A percentile compares a stretch with the other conserved stretches of the same genome.
phyloP scores from a whole-genome alignment of 306 rosid species.

The Lathyrus tuberosus region DNA sequence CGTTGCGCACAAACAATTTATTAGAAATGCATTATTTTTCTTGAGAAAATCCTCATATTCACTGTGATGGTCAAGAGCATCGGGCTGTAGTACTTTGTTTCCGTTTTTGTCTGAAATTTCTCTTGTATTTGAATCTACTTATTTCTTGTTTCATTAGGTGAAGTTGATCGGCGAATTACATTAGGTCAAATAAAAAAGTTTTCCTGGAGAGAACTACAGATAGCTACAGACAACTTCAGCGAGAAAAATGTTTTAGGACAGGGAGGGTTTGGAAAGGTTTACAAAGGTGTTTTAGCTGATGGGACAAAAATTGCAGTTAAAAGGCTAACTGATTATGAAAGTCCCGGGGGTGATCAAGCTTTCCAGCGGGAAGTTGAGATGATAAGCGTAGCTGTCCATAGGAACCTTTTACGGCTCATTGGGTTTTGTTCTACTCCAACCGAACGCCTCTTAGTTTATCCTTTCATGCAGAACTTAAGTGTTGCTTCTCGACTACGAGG shows the following conservation, averaged over 20 bases:
- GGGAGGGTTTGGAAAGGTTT: slow-evolving; percentile 98
- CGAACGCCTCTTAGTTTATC: slow-evolving; percentile 92
- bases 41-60: slow-evolving; percentile 2
- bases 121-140: neutral
- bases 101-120: neutral
- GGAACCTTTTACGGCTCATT: slow-evolving; percentile 78
- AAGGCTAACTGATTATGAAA: slow-evolving; percentile 75
- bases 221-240: slow-evolving; percentile 81
- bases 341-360: slow-evolving; percentile 89
- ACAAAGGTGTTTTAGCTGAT: slow-evolving; percentile 80
- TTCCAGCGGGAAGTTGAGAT: slow-evolving; percentile 95
- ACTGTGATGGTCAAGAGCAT: slow-evolving; percentile 1
- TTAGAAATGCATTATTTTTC: slow-evolving; percentile 14
- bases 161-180: slow-evolving; percentile 82
- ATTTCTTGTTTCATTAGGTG: slow-evolving; percentile 54
- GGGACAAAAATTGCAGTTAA: slow-evolving; percentile 84
- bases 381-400: slow-evolving; percentile 95
- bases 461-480: slow-evolving; percentile 93
- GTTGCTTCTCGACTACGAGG: slow-evolving; percentile 91
- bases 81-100: slow-evolving; percentile 10
- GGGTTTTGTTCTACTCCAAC: slow-evolving; percentile 91
- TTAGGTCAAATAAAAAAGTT: slow-evolving; percentile 85
- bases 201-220: slow-evolving; percentile 81
- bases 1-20: neutral
- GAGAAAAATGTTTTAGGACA: slow-evolving; percentile 88